Percentiles rank a stretch among this genome's conserved stretches.
Conservation (phyloP, 192 early-diverging fungal species). For the Dispira simplex region DNA sequence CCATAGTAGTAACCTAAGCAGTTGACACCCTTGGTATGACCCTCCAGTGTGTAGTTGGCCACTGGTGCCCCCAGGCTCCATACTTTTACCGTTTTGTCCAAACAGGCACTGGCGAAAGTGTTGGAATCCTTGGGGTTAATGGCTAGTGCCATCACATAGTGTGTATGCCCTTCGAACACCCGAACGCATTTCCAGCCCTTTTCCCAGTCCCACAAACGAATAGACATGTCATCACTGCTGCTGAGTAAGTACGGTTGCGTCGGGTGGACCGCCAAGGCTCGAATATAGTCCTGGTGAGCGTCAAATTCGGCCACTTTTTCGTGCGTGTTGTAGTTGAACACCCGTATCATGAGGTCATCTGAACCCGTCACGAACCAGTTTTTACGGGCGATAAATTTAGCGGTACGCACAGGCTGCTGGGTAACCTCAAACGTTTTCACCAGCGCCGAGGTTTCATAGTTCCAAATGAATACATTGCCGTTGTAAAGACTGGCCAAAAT, state of each 20-base stretch:
- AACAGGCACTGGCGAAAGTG: slow-evolving; percentile 93
- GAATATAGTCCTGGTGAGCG: slow-evolving; percentile 94
- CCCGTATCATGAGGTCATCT: slow-evolving; percentile 92
- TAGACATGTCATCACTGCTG: slow-evolving; percentile 91
- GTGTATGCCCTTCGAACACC: slow-evolving; percentile 95
- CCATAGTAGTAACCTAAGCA: slow-evolving; percentile 97
- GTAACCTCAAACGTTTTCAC: slow-evolving; percentile 97
- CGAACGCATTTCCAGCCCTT: slow-evolving; percentile 94
- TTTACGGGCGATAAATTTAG: slow-evolving; percentile 95
- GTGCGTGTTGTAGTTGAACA: slow-evolving; percentile 99
- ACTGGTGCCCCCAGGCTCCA: slow-evolving; percentile 88
- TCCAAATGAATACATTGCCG: slow-evolving; percentile 94
- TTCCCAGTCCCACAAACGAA: slow-evolving; percentile 99
- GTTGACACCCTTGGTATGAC: slow-evolving; percentile 96
- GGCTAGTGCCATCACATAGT: slow-evolving; percentile 93
- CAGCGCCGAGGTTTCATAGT: slow-evolving; percentile 89
- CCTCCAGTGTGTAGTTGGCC: slow-evolving; percentile 94
- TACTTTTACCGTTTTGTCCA: slow-evolving; percentile 94
- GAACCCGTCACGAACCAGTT: slow-evolving; percentile 92
- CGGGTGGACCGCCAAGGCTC: slow-evolving; percentile 90
- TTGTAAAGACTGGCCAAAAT: slow-evolving; percentile 91
- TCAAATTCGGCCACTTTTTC: slow-evolving; percentile 94
- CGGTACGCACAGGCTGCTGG: slow-evolving; percentile 91
- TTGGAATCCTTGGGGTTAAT: slow-evolving; percentile 99
- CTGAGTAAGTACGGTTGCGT: slow-evolving; percentile 89